phyloP scores from a whole-genome alignment of 179 eudicot species.

The Drosera spatulata region DNA sequence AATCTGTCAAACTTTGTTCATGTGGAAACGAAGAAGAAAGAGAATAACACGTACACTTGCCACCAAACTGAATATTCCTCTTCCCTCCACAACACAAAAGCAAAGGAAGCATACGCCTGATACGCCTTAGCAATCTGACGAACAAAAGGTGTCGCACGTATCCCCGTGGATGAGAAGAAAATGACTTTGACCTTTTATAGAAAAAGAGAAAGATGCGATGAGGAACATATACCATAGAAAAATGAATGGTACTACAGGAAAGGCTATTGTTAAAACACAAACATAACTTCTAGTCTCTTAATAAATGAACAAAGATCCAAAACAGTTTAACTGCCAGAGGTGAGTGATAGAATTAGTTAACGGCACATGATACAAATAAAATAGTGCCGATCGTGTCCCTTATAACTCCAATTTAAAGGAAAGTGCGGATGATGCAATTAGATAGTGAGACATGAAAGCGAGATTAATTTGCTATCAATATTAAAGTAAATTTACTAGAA shows the following conservation, averaged over 20 bases:
- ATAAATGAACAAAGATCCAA: too few relatives aligned
- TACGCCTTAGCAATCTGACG: slow-evolving; percentile 68
- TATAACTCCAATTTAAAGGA: too few relatives aligned
- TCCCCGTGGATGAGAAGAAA: slow-evolving; percentile 81
- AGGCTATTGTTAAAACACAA: background rate
- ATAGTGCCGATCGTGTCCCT: too few relatives aligned
- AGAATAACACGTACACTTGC: slow-evolving; percentile 40
- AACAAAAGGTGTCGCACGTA: slow-evolving; percentile 84
- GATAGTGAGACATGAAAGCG: too few relatives aligned
- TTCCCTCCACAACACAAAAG: slow-evolving; percentile 73
- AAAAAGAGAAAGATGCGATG: slow-evolving; percentile 8
- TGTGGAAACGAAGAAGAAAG: slow-evolving; percentile 2
- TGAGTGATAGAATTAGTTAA: too few relatives aligned
- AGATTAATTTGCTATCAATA: too few relatives aligned
- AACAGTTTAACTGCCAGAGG: too few relatives aligned
- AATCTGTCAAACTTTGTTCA: too few relatives aligned
- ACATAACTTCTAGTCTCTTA: too few relatives aligned
- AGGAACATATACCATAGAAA: background rate
- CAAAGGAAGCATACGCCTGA: slow-evolving; percentile 76
- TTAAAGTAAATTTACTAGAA: background rate
- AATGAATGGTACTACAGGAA: background rate
- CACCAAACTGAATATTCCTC: slow-evolving; percentile 73
- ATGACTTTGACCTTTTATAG: slow-evolving; percentile 63
- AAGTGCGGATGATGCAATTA: too few relatives aligned
- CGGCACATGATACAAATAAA: too few relatives aligned